A percentile compares a stretch with the other conserved stretches of the same genome.
Evolutionary conservation across 2,329 filamentous ascomycete species (phyloP).

Genomic region (Nemania sp.): DNA sequence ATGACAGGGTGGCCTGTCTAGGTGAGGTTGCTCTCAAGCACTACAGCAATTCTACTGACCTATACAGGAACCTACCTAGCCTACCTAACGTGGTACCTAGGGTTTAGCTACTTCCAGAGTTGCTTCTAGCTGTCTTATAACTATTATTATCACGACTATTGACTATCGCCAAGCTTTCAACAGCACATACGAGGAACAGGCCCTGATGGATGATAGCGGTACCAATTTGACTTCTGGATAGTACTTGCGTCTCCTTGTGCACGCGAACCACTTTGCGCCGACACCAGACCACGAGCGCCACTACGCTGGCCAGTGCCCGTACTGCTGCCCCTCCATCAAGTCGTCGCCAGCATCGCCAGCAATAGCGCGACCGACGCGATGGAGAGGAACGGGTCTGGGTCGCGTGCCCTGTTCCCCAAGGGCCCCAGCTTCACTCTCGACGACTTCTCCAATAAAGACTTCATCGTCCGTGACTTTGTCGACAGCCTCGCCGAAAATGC

Average conservation of each 20-base stretch:
- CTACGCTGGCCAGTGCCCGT: background rate
- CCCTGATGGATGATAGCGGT: slow-evolving; percentile 2
- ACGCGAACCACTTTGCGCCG: background rate
- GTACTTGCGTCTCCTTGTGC: background rate
- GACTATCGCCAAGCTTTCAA: no score
- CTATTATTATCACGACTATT: no score
- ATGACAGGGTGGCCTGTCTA: no score
- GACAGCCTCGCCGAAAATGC: slow-evolving; percentile 88
- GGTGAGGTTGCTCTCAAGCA: no score
- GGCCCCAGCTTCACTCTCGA: slow-evolving; percentile 85
- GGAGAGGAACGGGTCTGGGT: slow-evolving; percentile 51
- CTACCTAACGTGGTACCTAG: no score
- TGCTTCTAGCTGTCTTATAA: no score
- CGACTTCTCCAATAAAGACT: slow-evolving; percentile 86
- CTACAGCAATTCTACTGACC: no score
- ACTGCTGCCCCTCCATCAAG: slow-evolving; percentile 29
- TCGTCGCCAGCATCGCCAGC: slow-evolving; percentile 20
- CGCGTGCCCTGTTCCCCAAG: slow-evolving; percentile 72
- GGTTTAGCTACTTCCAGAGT: no score
- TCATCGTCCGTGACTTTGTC: slow-evolving; percentile 97
- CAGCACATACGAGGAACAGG: no score
- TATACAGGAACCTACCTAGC: no score
- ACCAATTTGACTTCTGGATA: background rate
- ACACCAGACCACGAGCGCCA: background rate
- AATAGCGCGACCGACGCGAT: slow-evolving; percentile 38